A percentile compares a stretch with the other conserved stretches of the same genome.
Conservation (phyloP, 108 stramenopile species). For the Schizochytrium sp. region DNA sequence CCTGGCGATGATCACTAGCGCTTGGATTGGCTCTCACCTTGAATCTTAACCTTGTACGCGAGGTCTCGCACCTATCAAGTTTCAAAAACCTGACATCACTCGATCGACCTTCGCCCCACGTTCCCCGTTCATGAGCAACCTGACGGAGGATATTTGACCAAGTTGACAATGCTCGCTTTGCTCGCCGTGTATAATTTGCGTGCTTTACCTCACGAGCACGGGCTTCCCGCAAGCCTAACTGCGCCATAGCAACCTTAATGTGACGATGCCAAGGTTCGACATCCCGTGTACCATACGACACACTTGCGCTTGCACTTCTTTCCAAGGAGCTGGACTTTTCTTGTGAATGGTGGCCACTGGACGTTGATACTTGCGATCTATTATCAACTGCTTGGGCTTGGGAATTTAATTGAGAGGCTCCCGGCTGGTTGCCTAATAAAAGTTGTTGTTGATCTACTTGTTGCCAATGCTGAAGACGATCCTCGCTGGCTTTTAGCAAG, state of each 20-base stretch:
- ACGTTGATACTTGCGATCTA: too few species aligned
- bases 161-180: not conserved
- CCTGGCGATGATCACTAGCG: slow-evolving; percentile 38
- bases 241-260: not conserved
- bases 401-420: too few species aligned
- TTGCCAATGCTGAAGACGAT: too few species aligned
- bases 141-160: slow-evolving; percentile 11
- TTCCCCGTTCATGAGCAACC: slow-evolving; percentile 45
- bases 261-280: slow-evolving; percentile 1
- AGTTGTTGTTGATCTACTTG: too few species aligned
- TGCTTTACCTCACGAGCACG: not conserved
- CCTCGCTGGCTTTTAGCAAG: too few species aligned
- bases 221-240: not conserved
- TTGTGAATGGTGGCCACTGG: too few species aligned
- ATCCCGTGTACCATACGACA: not conserved
- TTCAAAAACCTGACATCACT: not conserved
- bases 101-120: slow-evolving; percentile 16
- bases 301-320: not conserved
- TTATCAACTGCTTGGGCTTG: too few species aligned
- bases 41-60: not conserved
- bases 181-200: not conserved
- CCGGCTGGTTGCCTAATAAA: too few species aligned
- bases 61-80: slow-evolving; percentile 27
- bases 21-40: slow-evolving; percentile 17
- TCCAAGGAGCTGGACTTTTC: too few species aligned